Percentiles rank a stretch among this genome's conserved stretches.
Conservation (phyloP, 1,139 yeast genomes). For the Waltiozyma sp. region DNA sequence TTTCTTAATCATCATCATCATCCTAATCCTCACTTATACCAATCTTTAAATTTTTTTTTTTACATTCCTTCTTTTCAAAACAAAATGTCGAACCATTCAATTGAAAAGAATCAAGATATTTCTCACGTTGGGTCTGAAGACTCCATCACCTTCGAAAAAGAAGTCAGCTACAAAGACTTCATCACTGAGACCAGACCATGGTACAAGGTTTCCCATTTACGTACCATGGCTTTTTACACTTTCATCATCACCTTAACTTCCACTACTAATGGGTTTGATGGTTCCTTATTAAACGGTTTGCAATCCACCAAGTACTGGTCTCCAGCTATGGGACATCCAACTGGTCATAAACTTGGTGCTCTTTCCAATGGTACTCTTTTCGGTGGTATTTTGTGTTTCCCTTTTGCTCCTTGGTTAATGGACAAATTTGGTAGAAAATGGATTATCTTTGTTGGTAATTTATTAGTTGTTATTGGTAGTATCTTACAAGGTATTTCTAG, state of each 20-base stretch:
- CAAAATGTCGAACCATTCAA: too few species aligned
- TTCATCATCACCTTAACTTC: slow-evolving; percentile 32
- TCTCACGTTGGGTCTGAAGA: neutral
- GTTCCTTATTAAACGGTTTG: slow-evolving; percentile 39
- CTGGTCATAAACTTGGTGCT: slow-evolving; percentile 34
- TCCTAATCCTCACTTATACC: too few species aligned
- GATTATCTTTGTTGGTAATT: slow-evolving; percentile 22
- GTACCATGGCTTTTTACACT: slow-evolving; percentile 25
- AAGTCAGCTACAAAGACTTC: neutral
- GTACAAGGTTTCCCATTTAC: slow-evolving; percentile 26
- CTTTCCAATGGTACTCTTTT: slow-evolving; percentile 39
- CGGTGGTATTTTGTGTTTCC: slow-evolving; percentile 22
- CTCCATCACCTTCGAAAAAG: neutral
- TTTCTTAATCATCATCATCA: too few species aligned
- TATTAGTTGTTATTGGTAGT: slow-evolving; percentile 31
- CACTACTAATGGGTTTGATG: slow-evolving; percentile 40
- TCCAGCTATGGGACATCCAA: slow-evolving; percentile 28
- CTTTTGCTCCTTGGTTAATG: slow-evolving; percentile 6
- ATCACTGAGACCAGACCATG: slow-evolving; percentile 15
- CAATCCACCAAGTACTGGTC: slow-evolving; percentile 32
- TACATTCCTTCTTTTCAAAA: too few species aligned
- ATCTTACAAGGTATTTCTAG: slow-evolving; percentile 30
- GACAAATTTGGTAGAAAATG: slow-evolving; percentile 8
- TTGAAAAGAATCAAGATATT: neutral
- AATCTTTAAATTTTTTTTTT: too few species aligned